These are phyloP conservation scores for Debaryomyces subglobosus DNA, from an alignment of 1,139 yeast genomes.

Conservation along the genomic window DNA sequence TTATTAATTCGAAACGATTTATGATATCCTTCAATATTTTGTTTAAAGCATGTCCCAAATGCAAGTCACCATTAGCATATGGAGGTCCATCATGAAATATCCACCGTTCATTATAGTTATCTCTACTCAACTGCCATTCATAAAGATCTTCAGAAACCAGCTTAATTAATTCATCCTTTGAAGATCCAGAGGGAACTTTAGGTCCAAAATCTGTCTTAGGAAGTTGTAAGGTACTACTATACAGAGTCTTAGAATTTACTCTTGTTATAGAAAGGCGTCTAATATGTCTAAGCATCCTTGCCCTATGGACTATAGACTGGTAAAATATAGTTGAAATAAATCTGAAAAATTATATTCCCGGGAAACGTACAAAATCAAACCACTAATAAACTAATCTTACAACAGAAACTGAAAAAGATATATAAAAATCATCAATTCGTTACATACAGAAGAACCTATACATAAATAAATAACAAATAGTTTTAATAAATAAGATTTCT, in stretches of 20 bases:
- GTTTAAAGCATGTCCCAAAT: constrained; percentile 91
- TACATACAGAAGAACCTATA: constrained; percentile 14
- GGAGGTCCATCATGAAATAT: constrained; percentile 97
- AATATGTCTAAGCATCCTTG: constrained; percentile 5
- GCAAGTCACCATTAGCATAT: constrained; percentile 93
- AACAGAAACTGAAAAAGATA: constrained; percentile 1
- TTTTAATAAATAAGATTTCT: constrained; percentile 8
- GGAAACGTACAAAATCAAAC: constrained; percentile 4
- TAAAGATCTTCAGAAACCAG: constrained; percentile 35
- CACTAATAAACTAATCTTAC: neutral
- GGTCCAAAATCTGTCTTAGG: constrained; percentile 48
- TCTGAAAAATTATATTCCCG: constrained; percentile 5
- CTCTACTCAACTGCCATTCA: constrained; percentile 33
- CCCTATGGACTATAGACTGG: neutral
- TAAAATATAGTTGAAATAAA: neutral
- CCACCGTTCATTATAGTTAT: constrained; percentile 42
- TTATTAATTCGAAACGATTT: constrained; percentile 66
- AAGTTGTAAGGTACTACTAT: constrained; percentile 40
- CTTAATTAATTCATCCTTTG: constrained; percentile 28
- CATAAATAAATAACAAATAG: constrained; percentile 13
- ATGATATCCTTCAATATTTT: constrained; percentile 87
- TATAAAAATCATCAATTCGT: constrained; percentile 14
- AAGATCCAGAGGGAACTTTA: constrained; percentile 38
- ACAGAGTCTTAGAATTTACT: constrained; percentile 15
- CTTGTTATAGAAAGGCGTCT: constrained; percentile 4